These are phyloP conservation scores for Exserohilum turcica DNA, from an alignment of 2,329 filamentous ascomycete genomes.

Conservation along the genomic window DNA sequence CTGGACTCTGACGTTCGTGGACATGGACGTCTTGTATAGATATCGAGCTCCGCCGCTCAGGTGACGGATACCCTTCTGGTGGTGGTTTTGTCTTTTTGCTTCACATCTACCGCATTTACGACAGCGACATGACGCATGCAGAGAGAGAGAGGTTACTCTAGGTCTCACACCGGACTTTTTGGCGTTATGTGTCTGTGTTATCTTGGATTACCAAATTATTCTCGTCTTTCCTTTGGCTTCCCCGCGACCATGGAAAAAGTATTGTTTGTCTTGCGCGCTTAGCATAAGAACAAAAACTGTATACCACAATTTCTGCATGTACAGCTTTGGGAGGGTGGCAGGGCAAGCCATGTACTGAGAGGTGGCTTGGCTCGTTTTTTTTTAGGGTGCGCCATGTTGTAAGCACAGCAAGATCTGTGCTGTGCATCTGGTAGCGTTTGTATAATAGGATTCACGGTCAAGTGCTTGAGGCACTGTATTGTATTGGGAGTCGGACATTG, in stretches of 20 bases:
- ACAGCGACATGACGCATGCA: slow-evolving; percentile 46
- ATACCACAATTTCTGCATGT: slow-evolving; percentile 12
- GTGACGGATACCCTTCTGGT: slow-evolving; percentile 8
- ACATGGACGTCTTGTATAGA: slow-evolving; percentile 19
- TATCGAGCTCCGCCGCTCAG: slow-evolving; percentile 13
- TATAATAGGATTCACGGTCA: slow-evolving; percentile 19
- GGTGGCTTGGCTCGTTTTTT: slow-evolving; percentile 7
- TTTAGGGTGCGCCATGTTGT: slow-evolving; percentile 7
- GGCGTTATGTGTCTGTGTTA: slow-evolving; percentile 40
- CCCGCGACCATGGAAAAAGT: slow-evolving; percentile 8
- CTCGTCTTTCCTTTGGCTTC: slow-evolving; percentile 16
- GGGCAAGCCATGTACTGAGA: slow-evolving; percentile 1
- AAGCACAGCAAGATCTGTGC: neutral
- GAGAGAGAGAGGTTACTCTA: slow-evolving; percentile 31
- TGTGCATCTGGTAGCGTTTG: slow-evolving; percentile 21
- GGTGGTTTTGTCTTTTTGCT: slow-evolving; percentile 27
- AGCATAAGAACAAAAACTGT: slow-evolving; percentile 8
- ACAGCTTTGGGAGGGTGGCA: slow-evolving; percentile 6
- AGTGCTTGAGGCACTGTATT: slow-evolving; percentile 18
- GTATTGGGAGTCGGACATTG: slow-evolving; percentile 8
- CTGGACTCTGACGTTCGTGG: slow-evolving; percentile 6
- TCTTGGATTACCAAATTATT: slow-evolving; percentile 32
- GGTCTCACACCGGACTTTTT: slow-evolving; percentile 30
- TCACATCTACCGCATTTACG: slow-evolving; percentile 49
- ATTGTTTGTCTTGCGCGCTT: slow-evolving; percentile 6